Conservation (phyloP, 495 filamentous ascomycete genomes). For the Podospora anserina region DNA sequence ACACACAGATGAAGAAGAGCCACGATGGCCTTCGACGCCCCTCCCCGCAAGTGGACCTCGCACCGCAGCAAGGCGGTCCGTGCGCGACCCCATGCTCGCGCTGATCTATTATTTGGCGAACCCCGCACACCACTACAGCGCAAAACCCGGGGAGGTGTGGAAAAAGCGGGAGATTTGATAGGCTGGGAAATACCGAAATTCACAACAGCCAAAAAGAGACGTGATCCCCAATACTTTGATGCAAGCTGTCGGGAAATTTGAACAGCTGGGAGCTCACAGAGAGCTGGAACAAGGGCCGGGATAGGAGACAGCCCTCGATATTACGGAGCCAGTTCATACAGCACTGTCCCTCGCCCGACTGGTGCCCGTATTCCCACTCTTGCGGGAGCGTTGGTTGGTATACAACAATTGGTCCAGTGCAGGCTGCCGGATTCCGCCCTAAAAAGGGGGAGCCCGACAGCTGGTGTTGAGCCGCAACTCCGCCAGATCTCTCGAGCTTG, state of each 20-base stretch:
- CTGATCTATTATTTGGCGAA: neutral
- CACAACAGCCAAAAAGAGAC: conserved; percentile 19
- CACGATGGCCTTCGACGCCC: neutral
- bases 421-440: neutral
- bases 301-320: too few relatives aligned
- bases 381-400: neutral
- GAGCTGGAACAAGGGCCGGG: neutral
- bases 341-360: neutral
- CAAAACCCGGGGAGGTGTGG: neutral
- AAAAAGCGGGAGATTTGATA: conserved; percentile 15
- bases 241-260: conserved; percentile 31
- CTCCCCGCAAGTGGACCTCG: neutral
- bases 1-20: neutral
- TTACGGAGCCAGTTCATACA: neutral
- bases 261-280: neutral
- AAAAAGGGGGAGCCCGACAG: neutral
- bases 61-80: neutral
- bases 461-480: neutral
- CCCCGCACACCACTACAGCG: neutral
- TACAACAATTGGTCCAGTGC: neutral
- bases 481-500: neutral
- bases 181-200: conserved; percentile 33
- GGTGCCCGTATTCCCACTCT: neutral
- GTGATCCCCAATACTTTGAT: conserved; percentile 32
- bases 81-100: neutral